Conservation (phyloP, 1,284 basidiomycete species). For the Xanthoconium separans region DNA sequence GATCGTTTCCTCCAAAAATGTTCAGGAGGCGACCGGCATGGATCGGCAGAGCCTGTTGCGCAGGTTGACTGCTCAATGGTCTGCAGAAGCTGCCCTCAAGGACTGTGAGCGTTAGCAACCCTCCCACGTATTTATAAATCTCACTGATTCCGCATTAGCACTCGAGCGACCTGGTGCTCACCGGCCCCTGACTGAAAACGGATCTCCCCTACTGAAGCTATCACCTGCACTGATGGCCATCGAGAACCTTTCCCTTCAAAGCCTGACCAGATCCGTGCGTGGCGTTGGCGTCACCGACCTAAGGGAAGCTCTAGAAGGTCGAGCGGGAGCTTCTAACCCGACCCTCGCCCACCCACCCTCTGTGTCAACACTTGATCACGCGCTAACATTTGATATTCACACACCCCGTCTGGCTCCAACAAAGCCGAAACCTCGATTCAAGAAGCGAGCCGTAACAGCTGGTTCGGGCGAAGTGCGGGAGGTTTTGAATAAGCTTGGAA, state of each 20-base stretch:
- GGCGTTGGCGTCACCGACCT: constrained; percentile 85
- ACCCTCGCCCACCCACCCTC: constrained; percentile 64
- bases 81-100: constrained; percentile 68
- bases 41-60: constrained; percentile 55
- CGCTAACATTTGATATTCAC: constrained; percentile 47
- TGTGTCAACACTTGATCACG: constrained; percentile 71
- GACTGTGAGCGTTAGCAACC: constrained; percentile 60
- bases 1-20: constrained; percentile 48
- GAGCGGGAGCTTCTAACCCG: constrained; percentile 75
- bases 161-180: constrained; percentile 60
- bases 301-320: constrained; percentile 81
- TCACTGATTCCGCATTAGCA: constrained; percentile 36
- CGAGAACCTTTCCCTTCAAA: constrained; percentile 82
- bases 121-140: constrained; percentile 3
- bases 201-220: constrained; percentile 72
- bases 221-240: constrained; percentile 85
- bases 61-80: constrained; percentile 64
- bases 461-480: constrained; percentile 75
- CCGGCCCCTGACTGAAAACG: constrained; percentile 61
- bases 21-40: constrained; percentile 65
- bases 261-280: constrained; percentile 68
- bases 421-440: constrained; percentile 53
- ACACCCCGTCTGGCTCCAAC: constrained; percentile 43
- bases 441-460: constrained; percentile 47
- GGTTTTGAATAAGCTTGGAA: constrained; percentile 72